Percentiles rank a stretch among this genome's conserved stretches.
These are phyloP conservation scores for Phoenix roebelenii DNA, from an alignment of 176 grass and related monocot species.

Conservation along the genomic window DNA sequence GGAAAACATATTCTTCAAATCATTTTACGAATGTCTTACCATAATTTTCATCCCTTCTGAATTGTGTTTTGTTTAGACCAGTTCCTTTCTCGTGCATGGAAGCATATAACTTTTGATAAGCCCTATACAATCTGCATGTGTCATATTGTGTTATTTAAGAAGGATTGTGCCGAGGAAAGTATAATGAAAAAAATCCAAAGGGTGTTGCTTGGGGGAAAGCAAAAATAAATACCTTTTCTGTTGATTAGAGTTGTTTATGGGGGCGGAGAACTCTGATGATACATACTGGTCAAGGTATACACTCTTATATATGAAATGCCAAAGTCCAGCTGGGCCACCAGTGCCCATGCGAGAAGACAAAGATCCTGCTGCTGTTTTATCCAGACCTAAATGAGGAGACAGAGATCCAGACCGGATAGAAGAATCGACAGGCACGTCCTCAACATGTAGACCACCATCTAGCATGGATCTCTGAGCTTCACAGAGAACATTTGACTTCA, in stretches of 20 bases:
- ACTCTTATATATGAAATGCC: conserved; percentile 96
- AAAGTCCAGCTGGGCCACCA: conserved; percentile 82
- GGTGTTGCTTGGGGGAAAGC: neutral
- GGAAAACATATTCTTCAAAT: neutral
- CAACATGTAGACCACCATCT: conserved; percentile 58
- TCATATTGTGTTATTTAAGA: conserved; percentile 11
- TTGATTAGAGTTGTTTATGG: conserved; percentile 62
- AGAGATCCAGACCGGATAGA: conserved; percentile 25
- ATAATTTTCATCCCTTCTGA: conserved; percentile 75
- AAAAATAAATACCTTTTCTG: conserved; percentile 57
- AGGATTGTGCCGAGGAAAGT: neutral
- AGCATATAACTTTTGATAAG: conserved; percentile 76
- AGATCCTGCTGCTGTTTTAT: conserved; percentile 31
- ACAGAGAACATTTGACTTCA: conserved; percentile 72
- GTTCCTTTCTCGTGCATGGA: conserved; percentile 89
- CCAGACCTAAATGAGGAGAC: conserved; percentile 12
- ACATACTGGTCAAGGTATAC: conserved; percentile 86
- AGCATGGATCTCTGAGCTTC: conserved; percentile 76
- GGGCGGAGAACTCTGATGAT: conserved; percentile 65
- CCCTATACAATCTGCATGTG: conserved; percentile 72
- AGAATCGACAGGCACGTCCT: conserved; percentile 53
- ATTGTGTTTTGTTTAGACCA: conserved; percentile 94
- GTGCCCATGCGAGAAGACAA: conserved; percentile 32
- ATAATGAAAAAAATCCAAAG: neutral
- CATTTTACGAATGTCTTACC: conserved; percentile 38